Evolutionary conservation across 306 rosid genomes (phyloP).

Genomic region (Vigna mungo): DNA sequence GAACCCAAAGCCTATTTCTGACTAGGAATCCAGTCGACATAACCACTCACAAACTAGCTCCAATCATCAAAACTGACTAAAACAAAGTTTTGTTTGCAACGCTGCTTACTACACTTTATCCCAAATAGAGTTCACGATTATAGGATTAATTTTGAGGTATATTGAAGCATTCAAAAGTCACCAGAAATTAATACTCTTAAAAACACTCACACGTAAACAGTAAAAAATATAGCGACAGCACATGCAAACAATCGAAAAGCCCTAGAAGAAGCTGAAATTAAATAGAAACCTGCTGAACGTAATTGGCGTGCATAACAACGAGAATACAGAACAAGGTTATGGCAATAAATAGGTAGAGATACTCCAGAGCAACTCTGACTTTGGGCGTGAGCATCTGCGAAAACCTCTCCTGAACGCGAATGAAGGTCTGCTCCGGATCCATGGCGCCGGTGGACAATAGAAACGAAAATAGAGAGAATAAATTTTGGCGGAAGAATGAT

Average conservation of each 20-base stretch:
- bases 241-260: conserved; percentile 29
- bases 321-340: conserved; percentile 90
- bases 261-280: conserved; percentile 41
- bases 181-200: too few relatives aligned
- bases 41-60: neutral
- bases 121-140: neutral
- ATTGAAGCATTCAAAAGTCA: neutral
- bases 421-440: conserved; percentile 99
- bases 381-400: conserved; percentile 92
- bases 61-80: neutral
- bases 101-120: neutral
- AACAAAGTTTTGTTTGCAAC: neutral
- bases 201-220: neutral
- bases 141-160: neutral
- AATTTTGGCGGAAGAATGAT: neutral
- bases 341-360: conserved; percentile 76
- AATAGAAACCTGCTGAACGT: conserved; percentile 83
- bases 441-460: conserved; percentile 39
- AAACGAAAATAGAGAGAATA: too few relatives aligned
- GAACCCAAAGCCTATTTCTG: neutral
- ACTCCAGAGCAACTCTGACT: conserved; percentile 89
- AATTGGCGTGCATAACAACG: conserved; percentile 99
- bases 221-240: neutral
- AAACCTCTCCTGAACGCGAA: conserved; percentile 94
- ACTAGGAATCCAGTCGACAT: neutral